These are phyloP conservation scores for Aspergillus versicolor DNA, from an alignment of 2,329 filamentous ascomycete species.

Conservation along the genomic window DNA sequence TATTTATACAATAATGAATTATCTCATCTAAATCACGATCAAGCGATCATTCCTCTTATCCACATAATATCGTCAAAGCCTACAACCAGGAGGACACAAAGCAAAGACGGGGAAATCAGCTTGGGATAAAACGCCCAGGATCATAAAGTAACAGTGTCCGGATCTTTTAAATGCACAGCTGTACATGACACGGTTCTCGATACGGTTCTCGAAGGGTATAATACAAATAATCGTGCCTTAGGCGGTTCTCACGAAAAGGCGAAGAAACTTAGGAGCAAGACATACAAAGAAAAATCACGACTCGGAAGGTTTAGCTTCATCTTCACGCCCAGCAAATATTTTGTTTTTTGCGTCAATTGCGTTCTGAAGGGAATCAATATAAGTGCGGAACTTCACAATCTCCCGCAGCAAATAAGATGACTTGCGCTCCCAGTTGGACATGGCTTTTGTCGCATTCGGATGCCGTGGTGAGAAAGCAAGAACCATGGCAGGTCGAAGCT, in stretches of 20 bases:
- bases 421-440: slow-evolving; percentile 97
- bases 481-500: slow-evolving; percentile 80
- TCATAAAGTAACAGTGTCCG: neutral
- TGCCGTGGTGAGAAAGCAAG: slow-evolving; percentile 85
- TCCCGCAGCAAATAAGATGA: slow-evolving; percentile 86
- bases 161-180: neutral
- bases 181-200: neutral
- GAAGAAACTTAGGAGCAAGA: neutral
- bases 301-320: slow-evolving; percentile 1
- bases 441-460: slow-evolving; percentile 75
- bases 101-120: slow-evolving; percentile 2
- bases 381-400: slow-evolving; percentile 95
- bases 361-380: slow-evolving; percentile 78
- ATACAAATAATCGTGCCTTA: slow-evolving; percentile 2
- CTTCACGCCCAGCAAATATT: slow-evolving; percentile 55
- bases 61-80: slow-evolving; percentile 24
- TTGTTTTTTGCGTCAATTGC: slow-evolving; percentile 69
- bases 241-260: neutral
- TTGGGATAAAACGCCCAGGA: slow-evolving; percentile 2
- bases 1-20: neutral
- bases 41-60: slow-evolving; percentile 28
- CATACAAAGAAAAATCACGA: slow-evolving; percentile 2
- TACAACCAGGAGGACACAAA: slow-evolving; percentile 1
- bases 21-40: slow-evolving; percentile 5
- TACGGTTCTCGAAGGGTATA: slow-evolving; percentile 1